Conservation (phyloP, 495 filamentous ascomycete genomes). For the Opeltia flavorubescens region DNA sequence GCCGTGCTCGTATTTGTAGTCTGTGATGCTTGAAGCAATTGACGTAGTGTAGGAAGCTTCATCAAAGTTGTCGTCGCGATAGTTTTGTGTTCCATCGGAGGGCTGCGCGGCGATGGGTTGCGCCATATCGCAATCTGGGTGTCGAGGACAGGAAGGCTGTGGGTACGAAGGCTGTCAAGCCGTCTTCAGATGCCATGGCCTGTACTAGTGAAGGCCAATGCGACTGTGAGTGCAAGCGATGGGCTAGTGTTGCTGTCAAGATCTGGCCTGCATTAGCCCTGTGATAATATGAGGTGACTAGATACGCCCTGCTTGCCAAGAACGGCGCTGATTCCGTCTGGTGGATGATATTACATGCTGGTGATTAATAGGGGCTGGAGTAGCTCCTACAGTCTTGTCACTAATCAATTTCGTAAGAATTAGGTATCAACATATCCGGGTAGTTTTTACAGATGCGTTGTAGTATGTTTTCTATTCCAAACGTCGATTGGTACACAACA, state of each 20-base stretch:
- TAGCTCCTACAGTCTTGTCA: no score
- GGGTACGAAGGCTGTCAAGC: background rate
- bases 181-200: background rate
- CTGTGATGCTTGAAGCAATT: constrained; percentile 2
- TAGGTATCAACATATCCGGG: no score
- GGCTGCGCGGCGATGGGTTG: background rate
- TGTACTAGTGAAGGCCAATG: background rate
- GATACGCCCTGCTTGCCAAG: no score
- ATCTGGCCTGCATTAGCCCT: constrained; percentile 2
- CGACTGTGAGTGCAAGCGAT: background rate
- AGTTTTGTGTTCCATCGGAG: background rate
- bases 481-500: no score
- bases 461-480: no score
- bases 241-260: constrained; percentile 6
- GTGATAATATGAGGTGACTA: background rate
- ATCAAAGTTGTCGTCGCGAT: background rate
- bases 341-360: no score
- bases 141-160: background rate
- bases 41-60: constrained; percentile 3
- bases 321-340: no score
- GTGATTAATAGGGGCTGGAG: no score
- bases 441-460: no score
- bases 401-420: no score
- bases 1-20: constrained; percentile 6
- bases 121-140: background rate